A percentile compares a stretch with the other conserved stretches of the same genome.
Conservation (phyloP, 2,329 filamentous ascomycete genomes). For the Parafenestella ontariensis region DNA sequence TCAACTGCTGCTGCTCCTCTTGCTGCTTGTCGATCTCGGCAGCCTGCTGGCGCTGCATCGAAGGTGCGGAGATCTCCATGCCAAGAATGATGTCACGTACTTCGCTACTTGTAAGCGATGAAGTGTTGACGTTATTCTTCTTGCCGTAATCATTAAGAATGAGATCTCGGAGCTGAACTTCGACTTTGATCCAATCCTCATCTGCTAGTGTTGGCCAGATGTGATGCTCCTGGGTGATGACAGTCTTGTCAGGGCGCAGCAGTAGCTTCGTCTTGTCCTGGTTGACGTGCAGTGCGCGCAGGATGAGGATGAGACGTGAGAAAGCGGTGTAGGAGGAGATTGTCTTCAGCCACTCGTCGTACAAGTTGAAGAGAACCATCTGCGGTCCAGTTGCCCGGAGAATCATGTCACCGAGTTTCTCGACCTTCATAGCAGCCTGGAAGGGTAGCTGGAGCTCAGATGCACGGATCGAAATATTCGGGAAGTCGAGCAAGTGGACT, state of each 20-base stretch:
- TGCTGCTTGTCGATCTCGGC: conserved; percentile 99
- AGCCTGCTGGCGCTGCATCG: conserved; percentile 96
- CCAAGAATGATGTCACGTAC: conserved; percentile 97
- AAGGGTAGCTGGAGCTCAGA: conserved; percentile 97
- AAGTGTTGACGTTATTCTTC: conserved; percentile 99
- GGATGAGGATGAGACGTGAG: conserved; percentile 89
- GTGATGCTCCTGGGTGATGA: conserved; percentile 98
- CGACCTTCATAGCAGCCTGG: conserved; percentile 99
- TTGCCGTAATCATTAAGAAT: conserved; percentile 99
- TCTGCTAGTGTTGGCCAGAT: conserved; percentile 96
- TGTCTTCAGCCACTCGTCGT: conserved; percentile 98
- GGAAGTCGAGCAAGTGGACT: conserved; percentile 96
- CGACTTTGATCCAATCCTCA: conserved; percentile 99
- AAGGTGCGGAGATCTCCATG: conserved; percentile 99
- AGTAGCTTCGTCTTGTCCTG: conserved; percentile 98
- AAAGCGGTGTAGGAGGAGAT: conserved; percentile 99
- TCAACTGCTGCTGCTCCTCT: conserved; percentile 94
- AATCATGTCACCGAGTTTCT: conserved; percentile 99
- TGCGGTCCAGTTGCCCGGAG: conserved; percentile 97
- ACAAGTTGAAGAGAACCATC: conserved; percentile 99
- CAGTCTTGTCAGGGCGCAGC: conserved; percentile 92
- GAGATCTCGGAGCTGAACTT: conserved; percentile 91
- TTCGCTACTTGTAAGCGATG: conserved; percentile 94
- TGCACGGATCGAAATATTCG: conserved; percentile 97
- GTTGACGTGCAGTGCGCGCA: conserved; percentile 95